A percentile compares a stretch with the other conserved stretches of the same genome.
Conservation (phyloP, 371 early-diverging fungal genomes). For the Choanephora cucurbitarum region DNA sequence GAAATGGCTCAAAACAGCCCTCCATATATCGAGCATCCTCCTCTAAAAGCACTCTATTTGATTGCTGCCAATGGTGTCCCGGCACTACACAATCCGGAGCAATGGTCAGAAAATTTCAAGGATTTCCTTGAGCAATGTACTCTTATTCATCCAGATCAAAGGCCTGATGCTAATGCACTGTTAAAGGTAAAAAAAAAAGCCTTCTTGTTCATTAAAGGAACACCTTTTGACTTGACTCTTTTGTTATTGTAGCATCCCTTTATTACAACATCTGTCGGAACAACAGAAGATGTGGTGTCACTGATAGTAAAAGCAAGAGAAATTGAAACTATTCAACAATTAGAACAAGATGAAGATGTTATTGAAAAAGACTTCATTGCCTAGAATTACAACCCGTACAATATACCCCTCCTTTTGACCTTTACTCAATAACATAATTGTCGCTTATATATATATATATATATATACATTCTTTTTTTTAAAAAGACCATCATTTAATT, state of each 20-base stretch:
- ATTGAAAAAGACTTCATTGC: constrained; percentile 20
- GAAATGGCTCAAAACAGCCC: constrained; percentile 78
- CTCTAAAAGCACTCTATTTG: constrained; percentile 53
- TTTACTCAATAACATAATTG: too few relatives aligned
- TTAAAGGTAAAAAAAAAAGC: constrained; percentile 48
- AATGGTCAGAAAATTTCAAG: constrained; percentile 44
- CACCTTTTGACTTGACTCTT: neutral
- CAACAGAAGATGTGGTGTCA: constrained; percentile 26
- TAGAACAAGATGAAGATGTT: constrained; percentile 24
- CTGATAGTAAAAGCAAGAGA: constrained; percentile 31
- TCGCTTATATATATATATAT: too few relatives aligned
- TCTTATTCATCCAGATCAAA: constrained; percentile 40
- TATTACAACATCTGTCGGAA: constrained; percentile 29
- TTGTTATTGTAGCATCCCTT: constrained; percentile 33
- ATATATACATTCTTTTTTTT: neutral
- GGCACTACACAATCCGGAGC: constrained; percentile 38
- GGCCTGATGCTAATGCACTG: constrained; percentile 49
- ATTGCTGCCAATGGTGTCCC: constrained; percentile 59
- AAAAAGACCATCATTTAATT: too few relatives aligned
- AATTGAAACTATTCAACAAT: constrained; percentile 22
- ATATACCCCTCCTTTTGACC: constrained; percentile 2
- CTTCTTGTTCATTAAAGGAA: neutral
- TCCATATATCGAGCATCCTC: constrained; percentile 62
- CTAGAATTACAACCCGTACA: constrained; percentile 1
- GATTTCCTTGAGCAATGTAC: constrained; percentile 49